Base-by-base conservation (phyloP, 2,329 filamentous ascomycete genomes). In the Apiospora arundinis region DNA sequence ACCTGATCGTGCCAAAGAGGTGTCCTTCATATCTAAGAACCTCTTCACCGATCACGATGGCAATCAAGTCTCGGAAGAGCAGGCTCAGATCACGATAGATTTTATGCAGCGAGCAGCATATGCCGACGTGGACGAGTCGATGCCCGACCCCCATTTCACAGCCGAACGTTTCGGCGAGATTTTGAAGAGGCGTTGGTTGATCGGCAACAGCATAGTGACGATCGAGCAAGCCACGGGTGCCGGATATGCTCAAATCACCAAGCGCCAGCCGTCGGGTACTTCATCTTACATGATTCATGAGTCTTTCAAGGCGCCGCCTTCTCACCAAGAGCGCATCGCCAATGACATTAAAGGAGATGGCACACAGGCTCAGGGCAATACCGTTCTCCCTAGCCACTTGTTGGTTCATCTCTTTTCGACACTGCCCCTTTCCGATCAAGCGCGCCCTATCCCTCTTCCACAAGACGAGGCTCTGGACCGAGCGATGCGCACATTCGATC, bases 101-200 rank as follows among this genome's bases (percentile, higher is more conserved):
- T 94, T 98, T 81, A 95, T 98, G 92, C 94, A 96, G 79, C 89
- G 95, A 77, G 92, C 95, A 23, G 91, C 94, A 1, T 97, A 92
- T 79, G 94, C 94, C 0, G 94, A 97, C 79, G 89, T 94, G 45
- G 93, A 95, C 73, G 93, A 97, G 77, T 94, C 92, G 9, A 85
- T 85, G 1, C 87, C 89, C 18, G 90, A 93, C 72, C 86, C 88
- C 1, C 84, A 88, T n/a, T 94, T 94, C 76, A 91, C 88, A 0
- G 81, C 87, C 65, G 86, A 89, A 44, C 83, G 86, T 12, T 92
- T 92, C 79, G 92, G 92, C 9, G 87, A 91, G 76, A 90, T 93
- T 69, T 82, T 87, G 72, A 90, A 89, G 77, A 92, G 90, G 78
- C 87, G 90, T 63, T 94, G 93, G 91, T 82, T 95, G 46, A 85